A percentile compares a stretch with the other conserved stretches of the same genome.
These are phyloP conservation scores for Nicotiana rustica DNA, from an alignment of 305 asterid species.

Conservation along the genomic window DNA sequence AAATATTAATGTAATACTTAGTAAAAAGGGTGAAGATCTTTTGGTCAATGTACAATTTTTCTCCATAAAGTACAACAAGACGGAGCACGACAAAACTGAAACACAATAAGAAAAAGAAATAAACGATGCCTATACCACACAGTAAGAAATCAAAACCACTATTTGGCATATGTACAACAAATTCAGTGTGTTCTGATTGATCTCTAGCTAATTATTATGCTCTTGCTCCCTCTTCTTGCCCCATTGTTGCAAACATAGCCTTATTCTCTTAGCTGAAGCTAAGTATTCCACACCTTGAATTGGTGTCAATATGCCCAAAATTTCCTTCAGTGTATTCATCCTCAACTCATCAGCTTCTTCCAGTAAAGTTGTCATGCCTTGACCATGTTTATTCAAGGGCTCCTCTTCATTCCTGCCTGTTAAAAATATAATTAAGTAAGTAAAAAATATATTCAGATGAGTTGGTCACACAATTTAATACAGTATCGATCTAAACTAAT, in stretches of 20 bases:
- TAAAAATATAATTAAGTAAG: background rate
- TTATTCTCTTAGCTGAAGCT: conserved; percentile 33
- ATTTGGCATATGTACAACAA: conserved; percentile 14
- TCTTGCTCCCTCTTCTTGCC: conserved; percentile 34
- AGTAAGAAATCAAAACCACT: background rate
- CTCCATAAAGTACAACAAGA: background rate
- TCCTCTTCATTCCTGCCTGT: background rate
- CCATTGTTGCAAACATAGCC: conserved; percentile 37
- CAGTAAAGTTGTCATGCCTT: conserved; percentile 31
- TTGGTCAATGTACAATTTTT: background rate
- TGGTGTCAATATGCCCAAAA: conserved; percentile 33
- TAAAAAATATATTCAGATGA: background rate
- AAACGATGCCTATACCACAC: background rate
- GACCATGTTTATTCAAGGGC: conserved; percentile 26
- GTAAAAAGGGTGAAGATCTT: background rate
- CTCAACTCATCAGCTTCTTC: conserved; percentile 40
- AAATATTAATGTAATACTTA: background rate
- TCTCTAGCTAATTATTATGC: conserved; percentile 28
- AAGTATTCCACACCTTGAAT: conserved; percentile 35
- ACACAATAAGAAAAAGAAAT: no score
- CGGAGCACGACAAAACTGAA: no score
- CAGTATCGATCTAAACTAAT: no score
- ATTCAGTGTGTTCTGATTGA: background rate
- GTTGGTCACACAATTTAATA: no score
- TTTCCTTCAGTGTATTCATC: conserved; percentile 34